Evolutionary conservation across 345 rosid genomes (phyloP).

Genomic region (Alliaria petiolata): DNA sequence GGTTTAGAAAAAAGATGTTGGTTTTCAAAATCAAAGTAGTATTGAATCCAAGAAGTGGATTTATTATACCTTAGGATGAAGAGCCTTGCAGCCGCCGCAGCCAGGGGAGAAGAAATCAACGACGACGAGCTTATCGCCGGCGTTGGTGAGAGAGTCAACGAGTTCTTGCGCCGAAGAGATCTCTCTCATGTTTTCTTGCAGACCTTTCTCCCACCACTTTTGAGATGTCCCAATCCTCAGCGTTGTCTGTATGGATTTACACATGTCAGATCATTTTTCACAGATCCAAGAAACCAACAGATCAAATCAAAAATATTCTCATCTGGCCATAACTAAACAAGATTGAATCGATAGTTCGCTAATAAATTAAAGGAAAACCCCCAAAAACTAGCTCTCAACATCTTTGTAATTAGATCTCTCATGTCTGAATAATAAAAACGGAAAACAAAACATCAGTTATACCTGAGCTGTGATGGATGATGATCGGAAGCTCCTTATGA

Average conservation of each 20-base stretch:
- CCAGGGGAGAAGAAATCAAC: slow-evolving; percentile 97
- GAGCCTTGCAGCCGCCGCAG: slow-evolving; percentile 95
- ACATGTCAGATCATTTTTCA: background rate
- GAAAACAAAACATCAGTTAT: background rate
- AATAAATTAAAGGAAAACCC: background rate
- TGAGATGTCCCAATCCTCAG: slow-evolving; percentile 53
- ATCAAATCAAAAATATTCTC: background rate
- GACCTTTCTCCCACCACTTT: slow-evolving; percentile 92
- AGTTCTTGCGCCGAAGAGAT: slow-evolving; percentile 82
- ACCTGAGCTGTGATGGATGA: slow-evolving; percentile 59
- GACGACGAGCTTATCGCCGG: slow-evolving; percentile 82
- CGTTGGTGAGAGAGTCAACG: slow-evolving; percentile 56
- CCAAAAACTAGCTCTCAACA: background rate
- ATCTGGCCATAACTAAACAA: background rate
- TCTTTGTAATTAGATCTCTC: slow-evolving; percentile 5
- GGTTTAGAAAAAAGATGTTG: background rate
- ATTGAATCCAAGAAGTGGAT: background rate
- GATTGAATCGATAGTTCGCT: background rate
- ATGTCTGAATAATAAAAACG: background rate
- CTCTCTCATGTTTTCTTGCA: slow-evolving; percentile 82
- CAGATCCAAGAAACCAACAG: background rate
- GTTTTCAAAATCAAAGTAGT: background rate
- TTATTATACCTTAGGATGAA: slow-evolving; percentile 78
- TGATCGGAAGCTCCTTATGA: slow-evolving; percentile 24
- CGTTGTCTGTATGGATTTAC: slow-evolving; percentile 32